Evolutionary conservation across 2,329 filamentous ascomycete genomes (phyloP).

Genomic region (Penicillium brevicompactum): DNA sequence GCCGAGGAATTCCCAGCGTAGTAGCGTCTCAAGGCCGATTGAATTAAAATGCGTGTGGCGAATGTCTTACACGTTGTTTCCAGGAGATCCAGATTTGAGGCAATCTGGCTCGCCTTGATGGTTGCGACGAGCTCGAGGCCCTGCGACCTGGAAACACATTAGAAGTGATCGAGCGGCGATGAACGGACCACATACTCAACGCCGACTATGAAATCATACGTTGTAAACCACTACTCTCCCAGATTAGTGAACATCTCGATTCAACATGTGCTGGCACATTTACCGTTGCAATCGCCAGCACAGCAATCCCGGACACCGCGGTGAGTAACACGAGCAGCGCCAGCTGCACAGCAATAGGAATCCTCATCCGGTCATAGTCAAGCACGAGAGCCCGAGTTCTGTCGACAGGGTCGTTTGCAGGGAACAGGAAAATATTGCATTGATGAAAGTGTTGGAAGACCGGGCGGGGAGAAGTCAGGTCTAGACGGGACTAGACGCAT

Average conservation of each 20-base stretch:
- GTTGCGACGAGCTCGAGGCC: conserved; percentile 78
- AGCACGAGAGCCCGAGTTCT: background rate
- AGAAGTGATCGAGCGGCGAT: background rate
- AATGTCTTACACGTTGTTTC: conserved; percentile 74
- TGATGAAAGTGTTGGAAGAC: background rate
- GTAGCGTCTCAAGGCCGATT: conserved; percentile 54
- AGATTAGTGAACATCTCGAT: background rate
- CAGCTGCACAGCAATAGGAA: conserved; percentile 86
- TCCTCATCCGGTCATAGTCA: conserved; percentile 62
- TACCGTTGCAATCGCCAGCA: conserved; percentile 70
- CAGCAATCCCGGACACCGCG: conserved; percentile 72
- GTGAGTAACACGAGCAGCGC: conserved; percentile 75
- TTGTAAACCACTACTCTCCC: conserved; percentile 56
- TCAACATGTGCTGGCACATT: conserved; percentile 5
- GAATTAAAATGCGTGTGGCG: conserved; percentile 62
- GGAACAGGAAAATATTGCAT: background rate
- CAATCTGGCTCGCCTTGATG: conserved; percentile 80
- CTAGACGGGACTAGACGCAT: conserved; percentile 4
- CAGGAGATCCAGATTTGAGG: conserved; percentile 76
- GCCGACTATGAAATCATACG: conserved; percentile 61
- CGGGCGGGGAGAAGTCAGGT: background rate
- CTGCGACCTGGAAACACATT: conserved; percentile 46
- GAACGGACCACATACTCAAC: conserved; percentile 46
- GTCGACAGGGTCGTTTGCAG: background rate
- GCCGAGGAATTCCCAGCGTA: conserved; percentile 55